Evolutionary conservation across 2,329 filamentous ascomycete species (phyloP), one percentile per base, ranked within the genome.

Genomic region (Hymenoscyphus albidus): DNA sequence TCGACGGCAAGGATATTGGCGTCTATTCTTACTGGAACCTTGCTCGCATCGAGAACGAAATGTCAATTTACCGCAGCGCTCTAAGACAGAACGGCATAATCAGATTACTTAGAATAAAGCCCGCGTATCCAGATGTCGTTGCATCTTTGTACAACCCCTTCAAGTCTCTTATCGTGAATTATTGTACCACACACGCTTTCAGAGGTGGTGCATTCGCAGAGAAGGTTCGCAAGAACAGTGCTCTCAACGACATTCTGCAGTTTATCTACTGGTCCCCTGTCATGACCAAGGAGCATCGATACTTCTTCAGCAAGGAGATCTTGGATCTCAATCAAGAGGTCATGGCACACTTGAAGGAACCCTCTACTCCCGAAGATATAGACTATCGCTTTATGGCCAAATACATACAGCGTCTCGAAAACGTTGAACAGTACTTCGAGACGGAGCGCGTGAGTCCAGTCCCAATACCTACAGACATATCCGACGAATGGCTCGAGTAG

Each of bases 21-120:
- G n/a, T 62, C 22, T 44, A 58, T 27, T 57, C 51, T 7, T 62
- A 58, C 61, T 62, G 61, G 61, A 62, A 62, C 13, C 22, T 62
- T 7, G 18, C 39, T 18, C 18, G 22, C 35, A 32, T 48, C 55
- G 61, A 62, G 31, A n/a, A 58, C 6, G 57, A 22, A 13, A 48
- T 62, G n/a, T 22, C 61, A 14, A 12, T 42, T 39, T 62, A 55
- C 38, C 61, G n/a, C 54, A 44, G 31, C 14, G 22, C 16, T 1
- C 7, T 31, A 10, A 58, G 16, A 6, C 12, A 39, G 31, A 22
- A 62, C 16, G 61, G 61, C 10, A n/a, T 16, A 6, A 18, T 40
- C 38, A 18, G 16, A 9, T 22, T 31, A 10, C 12, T 48, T 38
- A 48, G 42, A 6, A 13, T 58, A 12, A 5, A 16, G 5, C 27